Conservation (phyloP, 331 rosid species). For the Acacia pycnantha region DNA sequence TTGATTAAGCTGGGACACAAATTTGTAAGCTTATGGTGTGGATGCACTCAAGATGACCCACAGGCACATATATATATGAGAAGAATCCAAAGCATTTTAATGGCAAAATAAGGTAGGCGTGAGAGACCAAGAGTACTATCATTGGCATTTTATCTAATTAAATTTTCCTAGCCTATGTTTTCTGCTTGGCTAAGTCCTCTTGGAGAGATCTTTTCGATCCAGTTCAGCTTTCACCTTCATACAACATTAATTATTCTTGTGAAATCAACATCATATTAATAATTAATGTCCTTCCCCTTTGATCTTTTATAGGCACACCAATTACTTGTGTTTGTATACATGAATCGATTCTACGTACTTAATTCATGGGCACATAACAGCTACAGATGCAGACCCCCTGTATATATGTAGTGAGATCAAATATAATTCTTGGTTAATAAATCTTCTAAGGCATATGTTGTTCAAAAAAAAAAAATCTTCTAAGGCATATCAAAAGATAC, state of each 20-base stretch:
- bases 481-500: neutral
- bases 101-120: slow-evolving; percentile 29
- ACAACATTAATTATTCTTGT: slow-evolving; percentile 6
- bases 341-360: neutral
- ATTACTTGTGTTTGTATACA: neutral
- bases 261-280: neutral
- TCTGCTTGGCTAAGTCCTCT: slow-evolving; percentile 40
- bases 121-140: slow-evolving; percentile 20
- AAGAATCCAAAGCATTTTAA: slow-evolving; percentile 51
- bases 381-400: neutral
- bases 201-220: slow-evolving; percentile 29
- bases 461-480: no score
- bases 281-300: neutral
- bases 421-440: neutral
- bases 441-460: neutral
- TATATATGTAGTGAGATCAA: neutral
- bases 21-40: slow-evolving; percentile 26
- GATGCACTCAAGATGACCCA: slow-evolving; percentile 33
- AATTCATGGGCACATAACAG: neutral
- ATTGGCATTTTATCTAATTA: neutral
- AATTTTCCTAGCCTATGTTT: slow-evolving; percentile 28
- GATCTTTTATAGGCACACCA: neutral
- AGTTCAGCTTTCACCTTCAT: slow-evolving; percentile 39
- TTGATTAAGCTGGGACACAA: slow-evolving; percentile 19
- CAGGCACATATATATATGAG: neutral